Evolutionary conservation across 306 rosid genomes (phyloP).

Genomic region (Vigna hirtella): DNA sequence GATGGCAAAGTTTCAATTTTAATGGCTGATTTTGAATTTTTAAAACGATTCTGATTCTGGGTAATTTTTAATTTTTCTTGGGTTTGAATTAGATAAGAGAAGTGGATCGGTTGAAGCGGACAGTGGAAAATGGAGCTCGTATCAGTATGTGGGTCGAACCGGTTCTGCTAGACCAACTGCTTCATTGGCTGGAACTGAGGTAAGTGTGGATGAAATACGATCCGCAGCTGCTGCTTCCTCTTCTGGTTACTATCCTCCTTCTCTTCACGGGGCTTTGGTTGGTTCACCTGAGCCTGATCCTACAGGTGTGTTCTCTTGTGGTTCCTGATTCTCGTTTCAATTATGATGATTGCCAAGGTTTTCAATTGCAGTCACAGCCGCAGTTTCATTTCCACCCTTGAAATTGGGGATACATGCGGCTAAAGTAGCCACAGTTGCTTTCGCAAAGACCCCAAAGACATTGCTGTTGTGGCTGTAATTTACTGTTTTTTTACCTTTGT

Average conservation of each 20-base stretch:
- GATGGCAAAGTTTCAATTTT: constrained; percentile 3
- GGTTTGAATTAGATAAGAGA: constrained; percentile 53
- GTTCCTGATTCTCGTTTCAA: constrained; percentile 29
- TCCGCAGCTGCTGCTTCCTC: constrained; percentile 67
- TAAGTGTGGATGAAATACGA: constrained; percentile 91
- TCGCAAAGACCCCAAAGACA: background rate
- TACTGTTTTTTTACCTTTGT: background rate
- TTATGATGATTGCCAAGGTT: constrained; percentile 24
- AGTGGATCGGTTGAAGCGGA: constrained; percentile 61
- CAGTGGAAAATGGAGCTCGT: constrained; percentile 71
- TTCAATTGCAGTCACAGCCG: background rate
- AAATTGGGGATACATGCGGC: background rate
- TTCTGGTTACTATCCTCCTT: constrained; percentile 75
- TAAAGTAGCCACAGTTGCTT: background rate
- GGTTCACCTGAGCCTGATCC: constrained; percentile 68
- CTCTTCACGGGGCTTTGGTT: constrained; percentile 77
- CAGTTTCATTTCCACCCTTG: background rate
- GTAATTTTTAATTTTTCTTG: background rate
- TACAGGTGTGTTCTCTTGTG: constrained; percentile 53
- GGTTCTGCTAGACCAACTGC: constrained; percentile 72
- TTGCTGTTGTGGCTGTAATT: background rate
- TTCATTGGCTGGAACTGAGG: constrained; percentile 72
- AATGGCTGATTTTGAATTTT: constrained; percentile 9
- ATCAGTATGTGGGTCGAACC: constrained; percentile 69
- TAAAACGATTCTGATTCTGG: constrained; percentile 39